Evolutionary conservation across 2,329 filamentous ascomycete species (phyloP).

Genomic region (Leptographium galeiforme): DNA sequence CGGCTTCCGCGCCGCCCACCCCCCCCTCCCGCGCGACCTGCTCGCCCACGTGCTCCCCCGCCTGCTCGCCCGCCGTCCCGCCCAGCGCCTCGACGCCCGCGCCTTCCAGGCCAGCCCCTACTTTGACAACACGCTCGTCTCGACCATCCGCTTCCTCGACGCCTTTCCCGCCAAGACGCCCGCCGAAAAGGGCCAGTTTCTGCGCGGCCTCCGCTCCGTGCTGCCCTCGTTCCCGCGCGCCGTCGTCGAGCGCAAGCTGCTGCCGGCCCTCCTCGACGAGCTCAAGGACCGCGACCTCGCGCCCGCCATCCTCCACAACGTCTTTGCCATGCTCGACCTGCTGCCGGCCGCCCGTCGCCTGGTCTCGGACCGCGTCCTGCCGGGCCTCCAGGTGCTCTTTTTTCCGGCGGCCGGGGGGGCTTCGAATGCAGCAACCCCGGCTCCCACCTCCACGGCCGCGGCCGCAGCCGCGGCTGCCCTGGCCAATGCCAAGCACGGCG

Average conservation of each 20-base stretch:
- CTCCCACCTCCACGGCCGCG: neutral
- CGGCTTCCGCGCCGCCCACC: slow-evolving; percentile 68
- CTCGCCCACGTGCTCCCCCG: slow-evolving; percentile 63
- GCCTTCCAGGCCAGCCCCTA: slow-evolving; percentile 94
- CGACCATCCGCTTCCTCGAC: slow-evolving; percentile 90
- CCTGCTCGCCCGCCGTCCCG: slow-evolving; percentile 75
- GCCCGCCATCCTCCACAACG: slow-evolving; percentile 73
- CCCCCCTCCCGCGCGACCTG: slow-evolving; percentile 69
- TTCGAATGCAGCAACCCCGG: too few relatives aligned
- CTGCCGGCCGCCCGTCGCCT: slow-evolving; percentile 64
- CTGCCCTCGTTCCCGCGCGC: slow-evolving; percentile 85
- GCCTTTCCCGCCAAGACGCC: slow-evolving; percentile 81
- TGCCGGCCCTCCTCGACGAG: slow-evolving; percentile 82
- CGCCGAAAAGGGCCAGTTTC: slow-evolving; percentile 80
- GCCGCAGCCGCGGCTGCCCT: neutral
- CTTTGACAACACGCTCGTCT: slow-evolving; percentile 94
- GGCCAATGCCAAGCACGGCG: slow-evolving; percentile 39
- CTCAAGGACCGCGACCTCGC: slow-evolving; percentile 84
- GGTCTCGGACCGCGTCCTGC: slow-evolving; percentile 79
- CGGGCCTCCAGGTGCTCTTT: slow-evolving; percentile 73
- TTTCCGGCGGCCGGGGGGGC: too few relatives aligned
- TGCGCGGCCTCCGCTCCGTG: slow-evolving; percentile 77
- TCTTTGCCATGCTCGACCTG: slow-evolving; percentile 77
- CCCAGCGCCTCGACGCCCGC: slow-evolving; percentile 71
- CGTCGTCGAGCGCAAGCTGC: slow-evolving; percentile 86